A percentile compares a stretch with the other conserved stretches of the same genome.
Conservation (phyloP, 2,329 filamentous ascomycete genomes). For the Whalleya microplaca region DNA sequence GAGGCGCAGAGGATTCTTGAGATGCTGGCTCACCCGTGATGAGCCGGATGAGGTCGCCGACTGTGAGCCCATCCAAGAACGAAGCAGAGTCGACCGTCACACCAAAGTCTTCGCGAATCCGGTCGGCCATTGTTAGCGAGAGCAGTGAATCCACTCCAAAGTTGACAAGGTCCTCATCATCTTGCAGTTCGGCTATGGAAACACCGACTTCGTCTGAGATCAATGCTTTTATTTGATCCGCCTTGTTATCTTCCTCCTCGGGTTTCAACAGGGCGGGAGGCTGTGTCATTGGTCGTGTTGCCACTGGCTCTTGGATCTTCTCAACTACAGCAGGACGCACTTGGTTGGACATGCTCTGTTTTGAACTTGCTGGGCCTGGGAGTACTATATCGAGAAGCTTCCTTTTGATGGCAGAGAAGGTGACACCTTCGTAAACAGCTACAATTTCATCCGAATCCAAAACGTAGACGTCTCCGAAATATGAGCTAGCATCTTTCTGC, state of each 20-base stretch:
- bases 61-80: conserved; percentile 7
- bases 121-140: background rate
- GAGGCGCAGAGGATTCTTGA: background rate
- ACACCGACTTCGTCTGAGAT: conserved; percentile 13
- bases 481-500: background rate
- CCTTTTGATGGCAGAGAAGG: background rate
- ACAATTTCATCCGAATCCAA: conserved; percentile 3
- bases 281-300: background rate
- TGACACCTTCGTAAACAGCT: conserved; percentile 4
- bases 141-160: conserved; percentile 10
- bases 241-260: background rate
- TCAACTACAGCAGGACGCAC: background rate
- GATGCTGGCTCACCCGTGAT: background rate
- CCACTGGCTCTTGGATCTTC: background rate
- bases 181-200: conserved; percentile 1
- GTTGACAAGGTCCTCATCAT: conserved; percentile 2
- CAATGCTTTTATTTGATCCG: background rate
- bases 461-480: conserved; percentile 6
- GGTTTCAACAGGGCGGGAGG: background rate
- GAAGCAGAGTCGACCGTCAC: background rate
- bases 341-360: background rate
- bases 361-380: background rate
- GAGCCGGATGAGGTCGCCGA: conserved; percentile 1
- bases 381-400: background rate
- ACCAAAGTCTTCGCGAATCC: background rate